These are phyloP conservation scores for Craterostigma plantagineum DNA, from an alignment of 257 asterid species.

Conservation along the genomic window DNA sequence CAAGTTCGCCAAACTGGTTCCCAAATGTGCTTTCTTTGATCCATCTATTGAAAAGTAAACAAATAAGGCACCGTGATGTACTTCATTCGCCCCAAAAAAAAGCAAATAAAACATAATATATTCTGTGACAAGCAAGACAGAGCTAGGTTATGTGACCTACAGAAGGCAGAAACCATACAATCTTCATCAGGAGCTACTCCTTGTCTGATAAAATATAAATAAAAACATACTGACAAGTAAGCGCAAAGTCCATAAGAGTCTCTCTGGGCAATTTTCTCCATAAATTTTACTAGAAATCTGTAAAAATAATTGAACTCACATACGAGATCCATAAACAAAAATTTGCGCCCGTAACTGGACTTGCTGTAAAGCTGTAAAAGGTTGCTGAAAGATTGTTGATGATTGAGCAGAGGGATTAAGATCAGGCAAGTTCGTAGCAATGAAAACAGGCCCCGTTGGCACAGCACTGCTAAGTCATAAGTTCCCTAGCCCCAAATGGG, in stretches of 20 bases:
- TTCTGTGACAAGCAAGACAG: background rate
- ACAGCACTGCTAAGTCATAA: constrained; percentile 31
- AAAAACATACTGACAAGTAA: constrained; percentile 1
- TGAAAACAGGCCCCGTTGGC: constrained; percentile 30
- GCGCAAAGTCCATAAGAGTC: too few species aligned
- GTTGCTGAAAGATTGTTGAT: constrained; percentile 64
- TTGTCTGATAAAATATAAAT: constrained; percentile 38
- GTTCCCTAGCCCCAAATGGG: constrained; percentile 31
- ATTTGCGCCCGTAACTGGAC: constrained; percentile 94
- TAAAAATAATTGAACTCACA: constrained; percentile 38
- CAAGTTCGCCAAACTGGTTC: constrained; percentile 83
- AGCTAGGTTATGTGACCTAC: constrained; percentile 11
- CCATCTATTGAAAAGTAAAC: constrained; percentile 33
- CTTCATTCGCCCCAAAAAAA: background rate
- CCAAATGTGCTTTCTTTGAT: constrained; percentile 65
- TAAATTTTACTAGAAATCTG: background rate
- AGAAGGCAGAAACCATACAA: constrained; percentile 90
- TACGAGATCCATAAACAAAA: constrained; percentile 90
- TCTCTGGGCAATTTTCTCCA: background rate
- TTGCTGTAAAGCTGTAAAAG: constrained; percentile 92
- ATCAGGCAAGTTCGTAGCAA: constrained; percentile 60
- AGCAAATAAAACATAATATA: background rate
- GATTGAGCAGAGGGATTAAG: constrained; percentile 51
- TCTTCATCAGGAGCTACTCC: constrained; percentile 94
- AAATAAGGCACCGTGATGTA: constrained; percentile 4